phyloP scores from a whole-genome alignment of 441 rosid genomes.

The Brassica hybrid region DNA sequence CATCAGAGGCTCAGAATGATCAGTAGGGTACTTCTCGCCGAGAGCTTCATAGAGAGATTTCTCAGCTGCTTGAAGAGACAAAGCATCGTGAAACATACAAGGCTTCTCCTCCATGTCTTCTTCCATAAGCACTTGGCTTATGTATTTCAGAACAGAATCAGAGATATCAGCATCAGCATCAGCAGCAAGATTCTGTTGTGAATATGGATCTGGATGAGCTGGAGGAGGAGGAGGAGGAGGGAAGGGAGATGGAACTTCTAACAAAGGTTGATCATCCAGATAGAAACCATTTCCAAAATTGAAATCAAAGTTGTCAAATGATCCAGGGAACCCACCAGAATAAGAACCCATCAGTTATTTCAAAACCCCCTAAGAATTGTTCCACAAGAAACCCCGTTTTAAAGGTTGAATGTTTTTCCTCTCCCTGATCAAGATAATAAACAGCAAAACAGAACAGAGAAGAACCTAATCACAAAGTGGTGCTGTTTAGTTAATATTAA shows the following conservation, averaged over 20 bases:
- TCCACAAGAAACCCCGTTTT: constrained; percentile 30
- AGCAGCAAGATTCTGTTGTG: constrained; percentile 34
- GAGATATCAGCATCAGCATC: constrained; percentile 53
- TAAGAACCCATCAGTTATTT: constrained; percentile 34
- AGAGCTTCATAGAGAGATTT: constrained; percentile 66
- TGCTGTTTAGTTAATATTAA: neutral
- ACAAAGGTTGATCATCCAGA: constrained; percentile 44
- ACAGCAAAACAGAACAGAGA: constrained; percentile 9
- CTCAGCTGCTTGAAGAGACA: constrained; percentile 73
- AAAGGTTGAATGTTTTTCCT: constrained; percentile 9
- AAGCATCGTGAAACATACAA: constrained; percentile 53
- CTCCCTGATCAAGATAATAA: constrained; percentile 24
- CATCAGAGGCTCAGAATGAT: constrained; percentile 36
- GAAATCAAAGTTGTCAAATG: constrained; percentile 32
- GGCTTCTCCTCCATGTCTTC: constrained; percentile 63
- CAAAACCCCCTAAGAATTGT: constrained; percentile 38
- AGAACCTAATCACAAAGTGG: constrained; percentile 27
- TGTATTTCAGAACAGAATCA: constrained; percentile 62
- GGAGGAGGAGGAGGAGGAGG: constrained; percentile 15
- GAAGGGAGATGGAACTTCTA: constrained; percentile 39
- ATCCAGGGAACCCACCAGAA: constrained; percentile 42
- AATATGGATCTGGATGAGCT: constrained; percentile 36
- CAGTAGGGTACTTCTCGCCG: constrained; percentile 48
- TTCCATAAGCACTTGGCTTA: constrained; percentile 72
- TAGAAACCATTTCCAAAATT: constrained; percentile 43